Evolutionary conservation across 2,329 filamentous ascomycete species (phyloP), one percentile per base, ranked within the genome.

Genomic region (Fusarium sacchari): DNA sequence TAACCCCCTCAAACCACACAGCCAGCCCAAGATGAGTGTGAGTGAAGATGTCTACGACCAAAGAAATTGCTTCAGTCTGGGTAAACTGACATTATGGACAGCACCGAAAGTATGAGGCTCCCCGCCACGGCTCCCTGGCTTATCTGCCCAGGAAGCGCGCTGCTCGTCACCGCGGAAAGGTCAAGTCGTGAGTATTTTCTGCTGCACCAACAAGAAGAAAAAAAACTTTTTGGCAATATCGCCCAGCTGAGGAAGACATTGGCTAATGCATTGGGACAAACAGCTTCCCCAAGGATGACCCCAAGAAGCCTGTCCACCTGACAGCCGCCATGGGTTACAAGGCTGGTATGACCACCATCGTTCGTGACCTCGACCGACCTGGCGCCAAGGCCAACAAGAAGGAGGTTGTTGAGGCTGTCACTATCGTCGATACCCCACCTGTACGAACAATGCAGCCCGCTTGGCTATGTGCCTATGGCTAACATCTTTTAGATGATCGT

Each of bases 331-430:
- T 98, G 92, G 96, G 96, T 86, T 99, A 99, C 93, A 99, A 99
- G 94, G 96, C 96, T 85, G 96, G 96, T 86, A 99, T 99, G 96
- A 98, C 95, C 86, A 99, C 96, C 83, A 96, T 98, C 87, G 96
- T 99, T 86, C 96, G 96, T 88, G 96, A 98, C 87, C 91, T 98
- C 86, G 96, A 99, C 92, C 94, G 96, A 87, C 96, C 96, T 79
- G 96, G 96, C 87, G 96, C 96, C 83, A 99, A 99, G 92, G 91
- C 96, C 87, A 95, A 99, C 94, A 98, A 98, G 94, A 95, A 98
- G 92, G 92, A 98, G 88, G 88, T 97, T 84, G 93, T 96, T 81
- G 93, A 97, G 90, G 94, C 94, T 82, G 92, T 94, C 82, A 92
- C 92, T 81, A 90, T 96, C 85, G 91, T 97, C 88, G 92, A 95